These are phyloP conservation scores for Plenodomus tracheiphilus DNA, from an alignment of 2,329 filamentous ascomycete species.

Conservation along the genomic window DNA sequence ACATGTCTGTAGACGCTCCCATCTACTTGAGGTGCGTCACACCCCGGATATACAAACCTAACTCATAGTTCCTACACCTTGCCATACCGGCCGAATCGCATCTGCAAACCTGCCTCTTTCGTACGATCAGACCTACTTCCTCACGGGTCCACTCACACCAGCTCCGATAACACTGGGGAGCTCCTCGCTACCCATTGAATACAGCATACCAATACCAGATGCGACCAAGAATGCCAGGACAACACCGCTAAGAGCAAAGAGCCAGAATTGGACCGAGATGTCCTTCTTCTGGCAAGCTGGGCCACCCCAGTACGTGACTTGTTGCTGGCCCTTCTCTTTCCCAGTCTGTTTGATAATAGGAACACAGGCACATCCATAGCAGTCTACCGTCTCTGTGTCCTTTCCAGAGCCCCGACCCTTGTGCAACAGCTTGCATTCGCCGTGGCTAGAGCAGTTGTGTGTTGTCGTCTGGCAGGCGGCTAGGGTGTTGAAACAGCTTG, in stretches of 20 bases:
- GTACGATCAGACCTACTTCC: constrained; percentile 37
- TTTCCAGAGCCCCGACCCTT: constrained; percentile 41
- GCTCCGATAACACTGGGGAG: constrained; percentile 95
- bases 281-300: constrained; percentile 89
- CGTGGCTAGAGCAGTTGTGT: constrained; percentile 80
- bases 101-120: neutral
- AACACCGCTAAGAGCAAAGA: constrained; percentile 76
- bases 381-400: constrained; percentile 53
- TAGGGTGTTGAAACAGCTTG: constrained; percentile 73
- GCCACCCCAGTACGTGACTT: constrained; percentile 79
- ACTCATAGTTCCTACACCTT: neutral
- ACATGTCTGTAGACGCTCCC: neutral
- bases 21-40: constrained; percentile 23
- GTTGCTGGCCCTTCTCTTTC: constrained; percentile 55
- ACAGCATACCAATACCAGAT: constrained; percentile 77
- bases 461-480: constrained; percentile 72
- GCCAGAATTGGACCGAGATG: constrained; percentile 84
- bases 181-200: constrained; percentile 81
- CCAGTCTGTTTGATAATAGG: constrained; percentile 57
- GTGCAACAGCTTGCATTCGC: constrained; percentile 72
- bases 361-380: constrained; percentile 79
- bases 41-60: constrained; percentile 37
- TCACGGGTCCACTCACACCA: constrained; percentile 72
- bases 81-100: neutral
- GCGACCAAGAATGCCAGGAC: constrained; percentile 68